Evolutionary conservation across 306 rosid genomes (phyloP), one percentile per base, ranked within the genome.

Genomic region (Prinsepia uniflora): DNA sequence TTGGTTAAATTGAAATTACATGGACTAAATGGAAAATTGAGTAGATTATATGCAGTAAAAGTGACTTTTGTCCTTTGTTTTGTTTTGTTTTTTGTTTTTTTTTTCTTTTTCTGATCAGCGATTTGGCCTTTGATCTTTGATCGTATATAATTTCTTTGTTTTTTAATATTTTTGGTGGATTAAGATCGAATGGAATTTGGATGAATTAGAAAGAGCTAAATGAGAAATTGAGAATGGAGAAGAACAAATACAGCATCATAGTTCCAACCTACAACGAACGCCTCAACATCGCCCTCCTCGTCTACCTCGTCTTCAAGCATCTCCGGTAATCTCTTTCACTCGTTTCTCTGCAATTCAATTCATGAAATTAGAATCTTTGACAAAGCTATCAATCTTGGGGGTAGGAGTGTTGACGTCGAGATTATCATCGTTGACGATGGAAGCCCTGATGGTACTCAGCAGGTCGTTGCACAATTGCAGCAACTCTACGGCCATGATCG

Each of bases 371-470:
- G 36, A 52, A 6, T 52, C 14, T 48, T 48, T 11, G 72, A 2
- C 12, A 55, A 54, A 70, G 56, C 6, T 12, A 19, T 45, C 3
- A 7, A 39, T 15, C 15, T 0, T 7, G 74, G 64, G 65, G 56
- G 61, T 61, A 88, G 98, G 92, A 91, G 86, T 60, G 90, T 75
- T 53, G 92, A 94, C 78, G 89, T 94, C 75, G 99, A 94, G 85
- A 81, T 94, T 40, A 87, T 94, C 67, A 72, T 94, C 6, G 99
- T 91, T 36, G 99, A 91, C 52, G 99, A 94, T 75, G 99, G 99
- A 76, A 91, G 97, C 76, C 99, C 99, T 14, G 99, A 94, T 77
- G 97, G 99, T 68, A 94, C 99, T 74, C 97, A 94, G 71, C 91
- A 89, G 78, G 67, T 89, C 24, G 87, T 94, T 46, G 84, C 83